Evolutionary conservation across 2,329 filamentous ascomycete species (phyloP).

Genomic region (Didymella pomorum): DNA sequence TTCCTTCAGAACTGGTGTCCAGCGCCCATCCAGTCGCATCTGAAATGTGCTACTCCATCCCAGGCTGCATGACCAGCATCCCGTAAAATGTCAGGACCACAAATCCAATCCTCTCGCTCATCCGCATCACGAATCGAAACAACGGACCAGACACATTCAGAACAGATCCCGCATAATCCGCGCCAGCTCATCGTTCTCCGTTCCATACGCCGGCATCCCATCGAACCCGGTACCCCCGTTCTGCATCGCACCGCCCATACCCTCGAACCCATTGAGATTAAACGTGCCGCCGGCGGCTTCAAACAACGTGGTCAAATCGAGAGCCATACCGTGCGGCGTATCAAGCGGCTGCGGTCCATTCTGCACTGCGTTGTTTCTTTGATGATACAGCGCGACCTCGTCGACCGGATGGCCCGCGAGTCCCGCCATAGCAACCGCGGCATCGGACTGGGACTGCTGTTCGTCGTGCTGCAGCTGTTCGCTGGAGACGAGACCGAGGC

Average conservation of each 20-base stretch:
- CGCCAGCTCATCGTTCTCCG: constrained; percentile 68
- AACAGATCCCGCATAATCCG: constrained; percentile 68
- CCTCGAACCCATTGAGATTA: constrained; percentile 38
- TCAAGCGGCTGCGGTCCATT: constrained; percentile 39
- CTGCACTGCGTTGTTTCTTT: constrained; percentile 33
- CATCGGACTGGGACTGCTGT: constrained; percentile 69
- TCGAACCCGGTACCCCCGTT: neutral
- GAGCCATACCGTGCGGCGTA: constrained; percentile 67
- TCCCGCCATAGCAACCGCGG: constrained; percentile 71
- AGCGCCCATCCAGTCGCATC: too few relatives aligned
- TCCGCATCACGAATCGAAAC: too few relatives aligned
- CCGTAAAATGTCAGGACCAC: too few relatives aligned
- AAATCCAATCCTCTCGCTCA: too few relatives aligned
- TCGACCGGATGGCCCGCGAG: constrained; percentile 69
- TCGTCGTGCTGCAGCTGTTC: constrained; percentile 60
- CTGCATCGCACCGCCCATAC: constrained; percentile 22
- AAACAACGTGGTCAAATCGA: constrained; percentile 69
- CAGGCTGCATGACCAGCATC: too few relatives aligned
- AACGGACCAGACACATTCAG: neutral
- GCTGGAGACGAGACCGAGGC: constrained; percentile 65
- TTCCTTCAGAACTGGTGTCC: too few relatives aligned
- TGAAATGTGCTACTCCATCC: too few relatives aligned
- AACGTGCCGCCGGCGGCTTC: constrained; percentile 66
- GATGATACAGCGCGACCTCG: constrained; percentile 52
- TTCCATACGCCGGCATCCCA: constrained; percentile 56